These are phyloP conservation scores for Beauveria bassiana DNA, from an alignment of 2,329 filamentous ascomycete species.

Conservation along the genomic window DNA sequence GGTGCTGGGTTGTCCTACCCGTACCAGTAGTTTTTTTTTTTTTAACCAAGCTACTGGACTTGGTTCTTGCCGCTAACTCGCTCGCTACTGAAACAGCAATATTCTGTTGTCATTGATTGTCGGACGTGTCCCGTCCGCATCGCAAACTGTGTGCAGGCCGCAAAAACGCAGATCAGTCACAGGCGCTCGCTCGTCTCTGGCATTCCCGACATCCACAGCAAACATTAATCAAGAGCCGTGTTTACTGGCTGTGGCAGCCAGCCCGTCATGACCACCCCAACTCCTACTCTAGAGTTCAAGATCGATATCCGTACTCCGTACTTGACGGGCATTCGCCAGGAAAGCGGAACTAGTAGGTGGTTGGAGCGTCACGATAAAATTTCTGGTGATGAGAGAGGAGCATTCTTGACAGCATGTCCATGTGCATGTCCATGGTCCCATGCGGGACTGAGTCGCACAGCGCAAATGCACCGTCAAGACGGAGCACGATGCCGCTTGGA, in stretches of 20 bases:
- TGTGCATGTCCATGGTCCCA: not conserved
- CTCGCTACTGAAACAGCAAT: not conserved
- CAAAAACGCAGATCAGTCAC: not conserved
- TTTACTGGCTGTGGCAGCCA: not conserved
- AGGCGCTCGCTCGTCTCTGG: not conserved
- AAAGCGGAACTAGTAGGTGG: not conserved
- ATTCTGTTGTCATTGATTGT: not conserved
- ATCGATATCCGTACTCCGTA: too few species aligned
- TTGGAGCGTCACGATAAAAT: not conserved
- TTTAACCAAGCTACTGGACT: not conserved
- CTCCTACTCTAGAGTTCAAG: not conserved
- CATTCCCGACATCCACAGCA: constrained; percentile 2
- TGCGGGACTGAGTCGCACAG: not conserved
- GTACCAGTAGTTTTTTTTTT: not conserved
- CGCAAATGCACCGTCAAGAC: not conserved
- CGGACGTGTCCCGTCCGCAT: not conserved
- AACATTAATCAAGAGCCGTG: not conserved
- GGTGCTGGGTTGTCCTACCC: not conserved
- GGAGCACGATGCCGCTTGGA: not conserved
- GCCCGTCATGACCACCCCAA: not conserved
- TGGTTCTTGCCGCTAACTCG: not conserved
- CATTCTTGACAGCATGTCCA: not conserved
- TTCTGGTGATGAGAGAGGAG: not conserved
- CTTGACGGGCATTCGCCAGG: not conserved
- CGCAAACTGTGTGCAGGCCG: not conserved